Conservation (phyloP, 768 basidiomycete species). For the Leccinum barrowsii region DNA sequence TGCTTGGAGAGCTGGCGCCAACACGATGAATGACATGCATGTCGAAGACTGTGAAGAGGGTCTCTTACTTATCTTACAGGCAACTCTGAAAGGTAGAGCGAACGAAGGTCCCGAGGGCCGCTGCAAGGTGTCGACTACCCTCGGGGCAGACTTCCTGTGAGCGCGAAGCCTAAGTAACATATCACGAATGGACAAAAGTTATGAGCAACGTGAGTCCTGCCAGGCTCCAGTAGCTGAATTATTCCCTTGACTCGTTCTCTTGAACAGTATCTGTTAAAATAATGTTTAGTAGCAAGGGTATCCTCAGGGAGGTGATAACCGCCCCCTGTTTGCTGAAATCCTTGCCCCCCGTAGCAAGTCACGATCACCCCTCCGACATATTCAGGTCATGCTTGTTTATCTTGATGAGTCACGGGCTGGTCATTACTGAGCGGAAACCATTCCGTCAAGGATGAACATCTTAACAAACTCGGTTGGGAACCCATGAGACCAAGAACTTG, state of each 20-base stretch:
- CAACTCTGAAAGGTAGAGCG: slow-evolving; percentile 38
- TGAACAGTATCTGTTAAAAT: slow-evolving; percentile 27
- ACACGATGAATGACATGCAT: slow-evolving; percentile 37
- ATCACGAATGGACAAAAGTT: slow-evolving; percentile 29
- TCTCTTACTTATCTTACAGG: slow-evolving; percentile 34
- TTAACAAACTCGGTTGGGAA: slow-evolving; percentile 41
- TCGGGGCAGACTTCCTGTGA: slow-evolving; percentile 34
- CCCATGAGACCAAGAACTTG: slow-evolving; percentile 26
- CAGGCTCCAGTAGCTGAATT: background rate
- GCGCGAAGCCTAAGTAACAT: slow-evolving; percentile 27
- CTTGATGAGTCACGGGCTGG: slow-evolving; percentile 1
- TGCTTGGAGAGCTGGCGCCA: slow-evolving; percentile 42
- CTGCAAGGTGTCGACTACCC: slow-evolving; percentile 31
- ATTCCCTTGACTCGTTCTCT: background rate
- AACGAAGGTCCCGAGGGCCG: slow-evolving; percentile 41
- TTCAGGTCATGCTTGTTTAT: background rate
- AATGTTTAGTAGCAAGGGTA: slow-evolving; percentile 21
- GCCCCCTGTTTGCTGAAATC: slow-evolving; percentile 32
- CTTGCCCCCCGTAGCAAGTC: slow-evolving; percentile 35
- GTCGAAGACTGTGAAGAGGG: slow-evolving; percentile 39
- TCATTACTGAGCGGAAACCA: slow-evolving; percentile 19
- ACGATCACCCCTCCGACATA: background rate
- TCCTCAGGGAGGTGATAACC: slow-evolving; percentile 32
- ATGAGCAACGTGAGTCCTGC: slow-evolving; percentile 36
- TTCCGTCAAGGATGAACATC: slow-evolving; percentile 32